Evolutionary conservation across 2,329 filamentous ascomycete species (phyloP).

Genomic region (Aspergillus floridensis): DNA sequence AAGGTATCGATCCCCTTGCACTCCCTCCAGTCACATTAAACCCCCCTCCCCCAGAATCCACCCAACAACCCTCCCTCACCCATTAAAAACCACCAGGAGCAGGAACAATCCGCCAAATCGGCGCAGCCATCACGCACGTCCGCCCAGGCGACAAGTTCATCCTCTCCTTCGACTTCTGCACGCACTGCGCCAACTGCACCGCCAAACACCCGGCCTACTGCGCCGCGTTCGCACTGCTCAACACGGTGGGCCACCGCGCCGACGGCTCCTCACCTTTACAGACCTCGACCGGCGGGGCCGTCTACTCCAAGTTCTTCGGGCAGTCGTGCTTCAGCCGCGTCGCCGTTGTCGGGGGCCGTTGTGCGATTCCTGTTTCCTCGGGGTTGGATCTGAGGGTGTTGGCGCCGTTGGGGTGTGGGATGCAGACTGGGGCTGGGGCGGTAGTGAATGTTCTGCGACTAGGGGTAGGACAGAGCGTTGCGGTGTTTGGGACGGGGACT

Average conservation of each 20-base stretch:
- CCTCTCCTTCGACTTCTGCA: slow-evolving; percentile 22
- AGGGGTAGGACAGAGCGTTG: slow-evolving; percentile 13
- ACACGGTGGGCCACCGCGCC: slow-evolving; percentile 17
- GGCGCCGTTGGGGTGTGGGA: slow-evolving; percentile 32
- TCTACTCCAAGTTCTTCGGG: slow-evolving; percentile 36
- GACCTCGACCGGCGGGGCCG: slow-evolving; percentile 2
- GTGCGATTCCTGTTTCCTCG: slow-evolving; percentile 17
- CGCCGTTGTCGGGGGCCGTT: slow-evolving; percentile 28
- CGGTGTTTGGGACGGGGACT: slow-evolving; percentile 30
- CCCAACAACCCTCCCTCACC: neutral
- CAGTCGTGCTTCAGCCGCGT: slow-evolving; percentile 36
- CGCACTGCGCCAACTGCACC: slow-evolving; percentile 16
- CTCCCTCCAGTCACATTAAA: neutral
- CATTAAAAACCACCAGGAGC: slow-evolving; percentile 36
- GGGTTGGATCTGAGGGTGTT: slow-evolving; percentile 20
- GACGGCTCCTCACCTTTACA: slow-evolving; percentile 9
- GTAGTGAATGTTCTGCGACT: slow-evolving; percentile 25
- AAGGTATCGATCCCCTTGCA: slow-evolving; percentile 13
- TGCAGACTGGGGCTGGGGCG: slow-evolving; percentile 31
- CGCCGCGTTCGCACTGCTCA: neutral
- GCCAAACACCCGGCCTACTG: slow-evolving; percentile 21
- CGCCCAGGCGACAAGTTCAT: slow-evolving; percentile 47
- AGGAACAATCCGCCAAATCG: slow-evolving; percentile 50
- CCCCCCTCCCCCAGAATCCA: neutral
- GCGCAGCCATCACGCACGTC: slow-evolving; percentile 42